phyloP scores from a whole-genome alignment of 441 rosid genomes.

The Pelargonium citronellum region DNA sequence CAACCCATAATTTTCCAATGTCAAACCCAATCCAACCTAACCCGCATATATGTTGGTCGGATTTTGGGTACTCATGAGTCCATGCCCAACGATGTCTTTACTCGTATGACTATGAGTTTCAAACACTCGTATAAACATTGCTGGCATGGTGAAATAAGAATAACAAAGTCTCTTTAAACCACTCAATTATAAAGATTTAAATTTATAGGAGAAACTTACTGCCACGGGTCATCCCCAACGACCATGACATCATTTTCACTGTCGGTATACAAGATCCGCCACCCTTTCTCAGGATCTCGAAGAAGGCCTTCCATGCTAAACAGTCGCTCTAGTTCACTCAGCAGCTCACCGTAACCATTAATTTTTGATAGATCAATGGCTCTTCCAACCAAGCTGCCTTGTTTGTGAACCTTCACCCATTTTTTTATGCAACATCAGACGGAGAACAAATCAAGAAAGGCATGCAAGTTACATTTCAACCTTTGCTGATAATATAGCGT shows the following conservation, averaged over 20 bases:
- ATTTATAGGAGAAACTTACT: conserved; percentile 48
- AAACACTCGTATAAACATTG: background rate
- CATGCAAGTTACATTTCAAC: conserved; percentile 3
- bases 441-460: conserved; percentile 17
- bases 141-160: background rate
- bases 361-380: conserved; percentile 49
- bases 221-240: conserved; percentile 95
- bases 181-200: background rate
- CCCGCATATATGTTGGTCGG: background rate
- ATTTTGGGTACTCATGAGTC: too few species aligned
- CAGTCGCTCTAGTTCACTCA: conserved; percentile 59
- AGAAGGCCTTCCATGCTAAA: conserved; percentile 82
- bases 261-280: conserved; percentile 83
- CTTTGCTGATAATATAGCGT: conserved; percentile 26
- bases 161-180: too few species aligned
- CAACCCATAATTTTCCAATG: too few species aligned
- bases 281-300: conserved; percentile 65
- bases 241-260: conserved; percentile 92
- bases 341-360: conserved; percentile 22
- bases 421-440: conserved; percentile 14
- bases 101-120: background rate
- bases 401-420: conserved; percentile 77
- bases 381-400: conserved; percentile 88
- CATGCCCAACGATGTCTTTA: too few species aligned
- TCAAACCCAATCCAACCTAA: too few species aligned